phyloP scores from a whole-genome alignment of 108 stramenopile genomes.

The Skeletonema grethae region DNA sequence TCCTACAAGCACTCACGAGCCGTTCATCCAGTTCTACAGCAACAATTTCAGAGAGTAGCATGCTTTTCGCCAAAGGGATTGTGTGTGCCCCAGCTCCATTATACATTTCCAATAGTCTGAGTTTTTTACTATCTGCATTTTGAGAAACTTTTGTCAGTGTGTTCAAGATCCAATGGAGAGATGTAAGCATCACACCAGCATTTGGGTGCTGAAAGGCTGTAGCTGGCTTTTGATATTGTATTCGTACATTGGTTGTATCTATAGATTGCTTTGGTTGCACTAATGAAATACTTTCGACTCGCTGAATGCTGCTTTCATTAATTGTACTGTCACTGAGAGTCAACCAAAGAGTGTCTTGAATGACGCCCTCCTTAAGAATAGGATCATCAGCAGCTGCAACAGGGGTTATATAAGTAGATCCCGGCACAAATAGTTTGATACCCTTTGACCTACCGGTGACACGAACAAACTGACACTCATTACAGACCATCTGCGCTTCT shows the following conservation, averaged over 20 bases:
- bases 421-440: slow-evolving; percentile 16
- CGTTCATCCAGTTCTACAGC: slow-evolving; percentile 75
- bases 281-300: slow-evolving; percentile 19
- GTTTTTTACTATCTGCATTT: not conserved
- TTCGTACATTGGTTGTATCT: slow-evolving; percentile 1
- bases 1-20: slow-evolving; percentile 58
- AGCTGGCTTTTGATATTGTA: slow-evolving; percentile 70
- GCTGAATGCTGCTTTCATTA: not conserved
- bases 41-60: slow-evolving; percentile 46
- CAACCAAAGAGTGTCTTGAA: slow-evolving; percentile 47
- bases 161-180: slow-evolving; percentile 68
- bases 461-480: slow-evolving; percentile 33
- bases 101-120: slow-evolving; percentile 70
- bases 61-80: slow-evolving; percentile 63
- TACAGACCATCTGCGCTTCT: slow-evolving; percentile 47
- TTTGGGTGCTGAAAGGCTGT: slow-evolving; percentile 82
- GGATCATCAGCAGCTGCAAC: not conserved
- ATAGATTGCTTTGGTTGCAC: slow-evolving; percentile 2
- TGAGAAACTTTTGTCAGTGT: slow-evolving; percentile 34
- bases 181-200: slow-evolving; percentile 65
- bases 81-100: slow-evolving; percentile 86
- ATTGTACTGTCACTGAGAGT: not conserved
- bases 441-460: slow-evolving; percentile 61
- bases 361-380: slow-evolving; percentile 12
- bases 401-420: not conserved